Evolutionary conservation across 2,329 filamentous ascomycete species (phyloP).

Genomic region (Metarhizium sp.): DNA sequence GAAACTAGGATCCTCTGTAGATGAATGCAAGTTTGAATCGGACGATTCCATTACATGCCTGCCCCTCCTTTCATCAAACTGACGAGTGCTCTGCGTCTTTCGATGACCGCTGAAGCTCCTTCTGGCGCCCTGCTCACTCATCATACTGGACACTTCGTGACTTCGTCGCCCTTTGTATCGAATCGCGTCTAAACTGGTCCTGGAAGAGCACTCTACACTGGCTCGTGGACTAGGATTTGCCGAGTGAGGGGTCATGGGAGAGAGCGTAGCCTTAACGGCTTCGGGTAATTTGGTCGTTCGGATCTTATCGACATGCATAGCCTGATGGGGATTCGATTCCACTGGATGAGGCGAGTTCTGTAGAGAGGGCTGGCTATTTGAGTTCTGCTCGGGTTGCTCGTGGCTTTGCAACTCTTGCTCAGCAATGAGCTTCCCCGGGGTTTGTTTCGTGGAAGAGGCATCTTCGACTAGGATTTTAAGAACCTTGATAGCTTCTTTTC

Average conservation of each 20-base stretch:
- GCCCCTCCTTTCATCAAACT: slow-evolving; percentile 31
- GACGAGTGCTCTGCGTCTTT: slow-evolving; percentile 40
- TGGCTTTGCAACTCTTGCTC: slow-evolving; percentile 8
- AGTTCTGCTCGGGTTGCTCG: neutral
- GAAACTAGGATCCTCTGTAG: slow-evolving; percentile 61
- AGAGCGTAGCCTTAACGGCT: slow-evolving; percentile 51
- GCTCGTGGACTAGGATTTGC: slow-evolving; percentile 41
- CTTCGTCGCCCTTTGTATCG: slow-evolving; percentile 39
- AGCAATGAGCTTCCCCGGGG: slow-evolving; percentile 13
- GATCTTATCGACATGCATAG: slow-evolving; percentile 18
- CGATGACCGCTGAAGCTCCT: slow-evolving; percentile 57
- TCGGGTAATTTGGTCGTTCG: slow-evolving; percentile 39
- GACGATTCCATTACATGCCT: slow-evolving; percentile 53
- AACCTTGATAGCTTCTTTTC: slow-evolving; percentile 72
- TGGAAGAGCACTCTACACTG: slow-evolving; percentile 40
- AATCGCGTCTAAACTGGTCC: slow-evolving; percentile 45
- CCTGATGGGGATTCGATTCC: slow-evolving; percentile 5
- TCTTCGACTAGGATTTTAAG: slow-evolving; percentile 65
- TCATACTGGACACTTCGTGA: slow-evolving; percentile 37
- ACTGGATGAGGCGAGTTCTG: slow-evolving; percentile 9
- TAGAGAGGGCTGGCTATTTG: neutral
- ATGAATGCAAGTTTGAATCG: slow-evolving; percentile 67
- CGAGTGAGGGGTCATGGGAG: slow-evolving; percentile 37
- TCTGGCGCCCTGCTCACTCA: slow-evolving; percentile 32
- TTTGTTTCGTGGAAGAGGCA: slow-evolving; percentile 34